Base-by-base conservation (phyloP, 257 asterid species). In the Solanum acaule region DNA sequence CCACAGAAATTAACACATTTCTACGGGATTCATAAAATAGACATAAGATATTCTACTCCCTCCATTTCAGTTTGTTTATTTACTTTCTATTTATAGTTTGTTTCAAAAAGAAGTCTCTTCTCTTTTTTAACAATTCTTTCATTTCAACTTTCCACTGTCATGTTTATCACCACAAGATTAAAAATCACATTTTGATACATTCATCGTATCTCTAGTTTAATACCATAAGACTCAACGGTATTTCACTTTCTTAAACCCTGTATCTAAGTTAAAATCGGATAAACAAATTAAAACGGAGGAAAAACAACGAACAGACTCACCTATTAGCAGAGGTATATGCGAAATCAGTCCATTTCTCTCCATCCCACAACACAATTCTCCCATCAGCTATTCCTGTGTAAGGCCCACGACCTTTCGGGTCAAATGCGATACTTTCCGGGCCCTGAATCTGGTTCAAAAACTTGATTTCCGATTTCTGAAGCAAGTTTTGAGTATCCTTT, bases 301-400 rank as follows among this genome's bases (percentile, higher is more conserved):
- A 79, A 27, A 61, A 31, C 78, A 71, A 31, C 3, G 4, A 86
- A 6, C 3, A 59, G 34, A 78, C 90, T 92, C 81, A 95, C 99
- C 98, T 90, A 90, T 97, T 95, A 42, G 99, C 88, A 6, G 99
- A 97, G 84, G 99, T 95, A 92, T 95, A 93, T 34, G 99, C 98
- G 82, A 97, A 96, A 91, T 96, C 98, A 65, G 65, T 90, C 98
- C 96, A 95, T 35, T 92, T 94, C 31, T 90, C 73, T 3, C 99
- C 99, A 86, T 97, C 93, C 99, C 99, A 97, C 90, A 94, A 93
- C 73, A 97, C 15, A 86, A 97, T 83, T 88, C 99, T 91, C 35
- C 99, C 99, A 73, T 96, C 98, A 87, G 99, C 98, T 5, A 95
- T 92, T 3, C 99, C 99, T 13, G 99, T 94, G 86, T 97, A 96